These are phyloP conservation scores for Passalora sequoiae DNA, from an alignment of 2,329 filamentous ascomycete species.

Conservation along the genomic window DNA sequence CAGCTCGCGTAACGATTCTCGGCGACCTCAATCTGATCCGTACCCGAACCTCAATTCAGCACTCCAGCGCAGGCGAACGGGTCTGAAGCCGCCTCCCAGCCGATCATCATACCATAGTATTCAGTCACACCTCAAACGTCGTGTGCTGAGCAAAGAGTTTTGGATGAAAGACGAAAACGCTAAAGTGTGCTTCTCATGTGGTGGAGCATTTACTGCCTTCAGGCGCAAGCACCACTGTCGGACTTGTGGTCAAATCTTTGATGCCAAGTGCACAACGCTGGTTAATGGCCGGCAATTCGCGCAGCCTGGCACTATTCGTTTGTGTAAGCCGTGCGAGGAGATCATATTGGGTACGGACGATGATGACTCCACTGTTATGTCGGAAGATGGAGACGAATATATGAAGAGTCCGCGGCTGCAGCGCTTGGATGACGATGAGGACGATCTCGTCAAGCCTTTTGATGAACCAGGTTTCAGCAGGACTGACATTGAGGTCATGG, in stretches of 20 bases:
- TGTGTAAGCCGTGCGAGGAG: constrained; percentile 84
- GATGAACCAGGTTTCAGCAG: constrained; percentile 25
- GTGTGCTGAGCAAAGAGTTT: constrained; percentile 88
- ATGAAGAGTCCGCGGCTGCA: constrained; percentile 22
- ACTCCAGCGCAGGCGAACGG: constrained; percentile 25
- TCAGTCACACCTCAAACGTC: constrained; percentile 66
- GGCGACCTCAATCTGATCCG: constrained; percentile 17
- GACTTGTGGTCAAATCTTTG: constrained; percentile 95
- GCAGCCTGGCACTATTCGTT: constrained; percentile 73
- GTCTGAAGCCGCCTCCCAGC: constrained; percentile 17
- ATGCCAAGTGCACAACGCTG: constrained; percentile 90
- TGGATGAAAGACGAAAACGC: constrained; percentile 97
- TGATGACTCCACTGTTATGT: constrained; percentile 81
- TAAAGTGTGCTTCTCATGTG: constrained; percentile 93
- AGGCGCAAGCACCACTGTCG: constrained; percentile 95
- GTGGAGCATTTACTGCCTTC: constrained; percentile 85
- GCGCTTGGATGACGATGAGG: constrained; percentile 9
- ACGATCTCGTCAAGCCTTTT: constrained; percentile 13
- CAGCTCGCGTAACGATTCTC: constrained; percentile 18
- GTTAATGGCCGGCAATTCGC: constrained; percentile 84
- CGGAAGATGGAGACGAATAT: constrained; percentile 56
- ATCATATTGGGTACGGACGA: constrained; percentile 80
- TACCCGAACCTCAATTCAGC: constrained; percentile 29
- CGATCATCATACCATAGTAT: constrained; percentile 10
- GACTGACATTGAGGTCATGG: constrained; percentile 36